A percentile compares a stretch with the other conserved stretches of the same genome.
Evolutionary conservation across 192 early-diverging fungal genomes (phyloP).

Genomic region (Funneliformis mosseae): DNA sequence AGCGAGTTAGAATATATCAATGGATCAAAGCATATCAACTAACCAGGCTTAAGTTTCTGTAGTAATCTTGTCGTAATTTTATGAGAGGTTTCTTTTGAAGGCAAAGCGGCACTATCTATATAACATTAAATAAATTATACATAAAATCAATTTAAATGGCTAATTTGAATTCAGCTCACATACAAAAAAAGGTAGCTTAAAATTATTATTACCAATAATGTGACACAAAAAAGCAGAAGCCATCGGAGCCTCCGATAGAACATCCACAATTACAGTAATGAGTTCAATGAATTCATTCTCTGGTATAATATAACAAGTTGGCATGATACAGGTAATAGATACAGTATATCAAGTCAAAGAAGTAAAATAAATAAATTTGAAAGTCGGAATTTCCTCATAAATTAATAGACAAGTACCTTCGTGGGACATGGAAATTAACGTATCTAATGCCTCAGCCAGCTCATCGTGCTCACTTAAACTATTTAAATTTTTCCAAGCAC

Average conservation of each 20-base stretch:
- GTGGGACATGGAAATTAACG: conserved; percentile 43
- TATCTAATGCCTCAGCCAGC: conserved; percentile 46
- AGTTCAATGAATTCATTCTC: conserved; percentile 46
- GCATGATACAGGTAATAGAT: neutral
- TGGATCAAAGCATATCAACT: neutral
- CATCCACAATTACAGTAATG: conserved; percentile 48
- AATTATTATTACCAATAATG: conserved; percentile 42
- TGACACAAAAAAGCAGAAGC: conserved; percentile 59
- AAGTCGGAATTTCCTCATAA: neutral
- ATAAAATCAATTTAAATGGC: neutral
- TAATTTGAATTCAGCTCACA: neutral
- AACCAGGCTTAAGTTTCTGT: conserved; percentile 46
- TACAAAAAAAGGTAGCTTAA: neutral
- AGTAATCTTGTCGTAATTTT: conserved; percentile 48
- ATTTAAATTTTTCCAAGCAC: conserved; percentile 51
- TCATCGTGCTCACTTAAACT: conserved; percentile 50
- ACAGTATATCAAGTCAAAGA: neutral
- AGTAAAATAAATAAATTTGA: neutral
- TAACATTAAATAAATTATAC: neutral
- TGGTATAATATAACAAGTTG: neutral
- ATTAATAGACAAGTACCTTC: conserved; percentile 24
- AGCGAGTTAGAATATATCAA: conserved; percentile 7
- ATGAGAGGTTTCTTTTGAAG: conserved; percentile 51
- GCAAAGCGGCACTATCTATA: conserved; percentile 54
- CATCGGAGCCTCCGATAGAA: conserved; percentile 44